Evolutionary conservation across 106 monocot genomes (phyloP).

Genomic region (Iris macrosiphon): DNA sequence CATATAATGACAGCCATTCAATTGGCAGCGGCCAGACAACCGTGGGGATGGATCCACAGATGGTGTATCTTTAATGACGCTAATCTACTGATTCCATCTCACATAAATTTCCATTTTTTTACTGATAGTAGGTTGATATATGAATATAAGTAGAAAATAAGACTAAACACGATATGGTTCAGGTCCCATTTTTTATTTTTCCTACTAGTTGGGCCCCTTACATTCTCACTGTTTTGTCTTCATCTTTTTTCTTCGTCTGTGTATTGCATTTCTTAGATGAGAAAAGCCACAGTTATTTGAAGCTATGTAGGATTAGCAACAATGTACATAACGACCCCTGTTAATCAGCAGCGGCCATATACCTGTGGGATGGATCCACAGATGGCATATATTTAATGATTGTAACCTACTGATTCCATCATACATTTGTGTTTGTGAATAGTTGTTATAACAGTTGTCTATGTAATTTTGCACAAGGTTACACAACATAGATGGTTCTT

Average conservation of each 20-base stretch:
- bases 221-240: too few species aligned
- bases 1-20: constrained; percentile 16
- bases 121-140: not conserved
- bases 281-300: too few species aligned
- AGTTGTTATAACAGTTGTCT: too few species aligned
- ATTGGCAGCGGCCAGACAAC: constrained; percentile 31
- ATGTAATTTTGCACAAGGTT: too few species aligned
- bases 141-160: too few species aligned
- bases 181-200: too few species aligned
- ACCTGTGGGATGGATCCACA: constrained; percentile 20
- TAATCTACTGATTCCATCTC: constrained; percentile 23
- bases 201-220: too few species aligned
- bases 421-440: not conserved
- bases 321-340: not conserved
- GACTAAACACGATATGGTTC: too few species aligned
- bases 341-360: constrained; percentile 6
- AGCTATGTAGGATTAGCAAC: too few species aligned
- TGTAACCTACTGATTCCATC: constrained; percentile 20
- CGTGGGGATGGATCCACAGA: constrained; percentile 29
- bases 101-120: not conserved
- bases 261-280: too few species aligned
- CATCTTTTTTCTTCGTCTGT: too few species aligned
- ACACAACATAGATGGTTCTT: too few species aligned
- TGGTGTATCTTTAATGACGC: not conserved
- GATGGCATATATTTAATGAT: not conserved